Evolutionary conservation across 1,284 basidiomycete genomes (phyloP).

Genomic region (Prillingera fragicola): DNA sequence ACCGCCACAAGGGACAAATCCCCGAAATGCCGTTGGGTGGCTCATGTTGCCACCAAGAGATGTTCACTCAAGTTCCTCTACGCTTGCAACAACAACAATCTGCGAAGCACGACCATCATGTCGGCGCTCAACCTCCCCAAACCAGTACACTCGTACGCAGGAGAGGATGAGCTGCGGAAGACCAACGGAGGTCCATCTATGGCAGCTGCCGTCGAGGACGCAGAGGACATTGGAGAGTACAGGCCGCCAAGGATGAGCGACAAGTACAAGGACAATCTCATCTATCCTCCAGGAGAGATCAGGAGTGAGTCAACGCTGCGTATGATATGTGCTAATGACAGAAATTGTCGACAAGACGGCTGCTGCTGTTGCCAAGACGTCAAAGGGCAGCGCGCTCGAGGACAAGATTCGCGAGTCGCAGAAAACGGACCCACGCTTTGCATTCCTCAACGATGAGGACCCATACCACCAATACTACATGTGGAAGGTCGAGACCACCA

Average conservation of each 20-base stretch:
- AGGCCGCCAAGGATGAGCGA: constrained; percentile 50
- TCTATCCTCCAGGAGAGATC: constrained; percentile 86
- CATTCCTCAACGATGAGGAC: constrained; percentile 84
- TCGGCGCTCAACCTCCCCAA: constrained; percentile 44
- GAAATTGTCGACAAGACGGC: constrained; percentile 96
- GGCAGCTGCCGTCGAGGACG: constrained; percentile 19
- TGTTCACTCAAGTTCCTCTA: not conserved
- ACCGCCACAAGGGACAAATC: not conserved
- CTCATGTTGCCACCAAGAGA: not conserved
- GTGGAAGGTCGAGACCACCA: constrained; percentile 68
- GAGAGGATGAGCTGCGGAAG: constrained; percentile 40
- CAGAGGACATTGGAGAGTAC: constrained; percentile 30
- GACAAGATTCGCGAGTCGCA: constrained; percentile 92
- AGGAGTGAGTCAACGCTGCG: constrained; percentile 59
- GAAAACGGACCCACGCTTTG: constrained; percentile 91
- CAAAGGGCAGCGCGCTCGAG: constrained; percentile 82
- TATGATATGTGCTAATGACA: constrained; percentile 38
- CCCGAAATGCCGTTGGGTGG: constrained; percentile 2
- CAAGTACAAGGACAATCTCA: constrained; percentile 72
- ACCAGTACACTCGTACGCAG: constrained; percentile 44
- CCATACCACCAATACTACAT: constrained; percentile 97
- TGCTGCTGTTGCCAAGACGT: constrained; percentile 82
- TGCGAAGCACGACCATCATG: constrained; percentile 18
- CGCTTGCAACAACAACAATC: not conserved
- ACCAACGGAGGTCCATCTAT: constrained; percentile 16